Conservation (phyloP, 2,329 filamentous ascomycete genomes). For the Microcyclosporella mali region DNA sequence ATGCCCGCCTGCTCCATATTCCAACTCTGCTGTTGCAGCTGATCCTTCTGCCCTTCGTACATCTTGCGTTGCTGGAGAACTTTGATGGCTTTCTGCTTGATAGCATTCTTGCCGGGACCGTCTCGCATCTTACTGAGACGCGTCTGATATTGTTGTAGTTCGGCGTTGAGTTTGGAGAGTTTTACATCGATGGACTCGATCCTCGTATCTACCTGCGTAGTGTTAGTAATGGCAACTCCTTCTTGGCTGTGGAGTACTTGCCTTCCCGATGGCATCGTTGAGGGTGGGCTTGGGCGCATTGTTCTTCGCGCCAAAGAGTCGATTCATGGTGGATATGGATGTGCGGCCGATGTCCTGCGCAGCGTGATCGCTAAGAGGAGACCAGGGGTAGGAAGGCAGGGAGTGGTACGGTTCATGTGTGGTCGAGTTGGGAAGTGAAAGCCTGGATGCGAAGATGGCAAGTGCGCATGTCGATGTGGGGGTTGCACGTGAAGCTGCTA, state of each 20-base stretch:
- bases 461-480: no score
- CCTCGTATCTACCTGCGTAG: constrained; percentile 63
- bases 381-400: no score
- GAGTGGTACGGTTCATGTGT: no score
- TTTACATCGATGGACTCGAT: constrained; percentile 89
- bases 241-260: constrained; percentile 32
- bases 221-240: constrained; percentile 28
- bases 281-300: constrained; percentile 86
- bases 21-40: constrained; percentile 90
- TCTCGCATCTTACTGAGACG: constrained; percentile 91
- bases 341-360: no score
- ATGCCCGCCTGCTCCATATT: constrained; percentile 98
- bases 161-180: constrained; percentile 83
- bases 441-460: no score
- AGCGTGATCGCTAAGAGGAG: no score
- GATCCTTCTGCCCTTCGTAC: constrained; percentile 89
- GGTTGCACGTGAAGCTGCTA: no score
- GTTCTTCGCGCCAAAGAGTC: constrained; percentile 84
- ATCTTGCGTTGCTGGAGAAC: constrained; percentile 88
- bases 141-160: constrained; percentile 79
- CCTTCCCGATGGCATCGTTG: constrained; percentile 72
- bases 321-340: constrained; percentile 64
- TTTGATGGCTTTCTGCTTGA: constrained; percentile 92
- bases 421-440: no score
- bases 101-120: constrained; percentile 83